A percentile compares a stretch with the other conserved stretches of the same genome.
Conservation (phyloP, 2,329 filamentous ascomycete genomes). For the Diaporthe sp. region DNA sequence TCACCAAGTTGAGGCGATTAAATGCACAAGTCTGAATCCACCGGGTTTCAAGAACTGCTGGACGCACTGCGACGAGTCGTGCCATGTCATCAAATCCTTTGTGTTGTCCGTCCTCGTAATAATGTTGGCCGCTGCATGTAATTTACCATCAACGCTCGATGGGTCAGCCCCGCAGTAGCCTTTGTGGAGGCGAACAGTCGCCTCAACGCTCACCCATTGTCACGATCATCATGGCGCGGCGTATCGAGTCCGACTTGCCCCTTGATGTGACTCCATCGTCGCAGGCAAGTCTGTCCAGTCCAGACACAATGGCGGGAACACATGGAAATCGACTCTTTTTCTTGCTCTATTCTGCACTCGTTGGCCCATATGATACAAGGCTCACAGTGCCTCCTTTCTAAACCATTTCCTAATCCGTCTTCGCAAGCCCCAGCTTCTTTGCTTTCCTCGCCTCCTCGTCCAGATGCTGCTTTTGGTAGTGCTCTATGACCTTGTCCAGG, state of each 20-base stretch:
- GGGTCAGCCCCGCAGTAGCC: background rate
- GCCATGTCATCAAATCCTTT: background rate
- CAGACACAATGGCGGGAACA: background rate
- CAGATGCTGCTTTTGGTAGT: slow-evolving; percentile 65
- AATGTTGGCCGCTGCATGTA: background rate
- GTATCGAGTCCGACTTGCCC: background rate
- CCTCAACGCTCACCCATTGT: background rate
- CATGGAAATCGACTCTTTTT: background rate
- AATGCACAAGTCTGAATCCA: slow-evolving; percentile 7
- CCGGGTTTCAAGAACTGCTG: background rate
- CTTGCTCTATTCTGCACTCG: slow-evolving; percentile 5
- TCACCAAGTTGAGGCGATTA: background rate
- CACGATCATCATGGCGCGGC: background rate
- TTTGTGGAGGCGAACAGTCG: no score
- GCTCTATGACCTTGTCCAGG: slow-evolving; percentile 66
- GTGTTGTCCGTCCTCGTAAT: background rate
- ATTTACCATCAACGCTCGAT: background rate
- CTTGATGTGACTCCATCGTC: background rate
- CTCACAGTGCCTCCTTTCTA: background rate
- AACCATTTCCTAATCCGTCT: slow-evolving; percentile 41
- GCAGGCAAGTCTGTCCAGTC: background rate
- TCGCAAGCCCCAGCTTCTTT: slow-evolving; percentile 55
- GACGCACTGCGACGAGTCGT: background rate
- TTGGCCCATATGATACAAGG: slow-evolving; percentile 18
- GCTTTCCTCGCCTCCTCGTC: slow-evolving; percentile 67